A percentile compares a stretch with the other conserved stretches of the same genome.
Conservation (phyloP, 73 alveolate genomes). For the Loxodes magnus region DNA sequence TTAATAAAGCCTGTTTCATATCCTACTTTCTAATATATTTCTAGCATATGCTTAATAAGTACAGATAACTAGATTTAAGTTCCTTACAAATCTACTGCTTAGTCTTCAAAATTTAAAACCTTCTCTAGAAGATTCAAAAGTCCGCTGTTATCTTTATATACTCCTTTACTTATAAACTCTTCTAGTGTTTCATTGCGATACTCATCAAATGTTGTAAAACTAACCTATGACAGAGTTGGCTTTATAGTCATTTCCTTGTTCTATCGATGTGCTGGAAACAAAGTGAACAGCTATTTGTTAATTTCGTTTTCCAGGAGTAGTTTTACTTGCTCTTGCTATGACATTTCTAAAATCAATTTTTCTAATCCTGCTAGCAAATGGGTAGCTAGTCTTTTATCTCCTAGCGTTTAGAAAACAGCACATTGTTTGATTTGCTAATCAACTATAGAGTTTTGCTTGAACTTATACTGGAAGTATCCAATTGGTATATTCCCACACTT, state of each 20-base stretch:
- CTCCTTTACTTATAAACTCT: conserved; percentile 4
- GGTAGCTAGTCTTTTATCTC: conserved; percentile 69
- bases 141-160: conserved; percentile 1
- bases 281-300: neutral
- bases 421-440: conserved; percentile 61
- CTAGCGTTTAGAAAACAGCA: conserved; percentile 57
- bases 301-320: neutral
- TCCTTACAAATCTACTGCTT: neutral
- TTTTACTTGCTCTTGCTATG: too few species aligned
- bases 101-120: neutral
- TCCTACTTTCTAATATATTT: conserved; percentile 32
- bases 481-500: conserved; percentile 44
- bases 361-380: conserved; percentile 55
- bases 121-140: neutral
- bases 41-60: conserved; percentile 3
- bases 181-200: neutral
- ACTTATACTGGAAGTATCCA: conserved; percentile 58
- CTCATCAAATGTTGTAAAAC: neutral
- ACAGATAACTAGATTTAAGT: neutral
- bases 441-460: conserved; percentile 10
- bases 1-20: conserved; percentile 46
- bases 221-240: neutral
- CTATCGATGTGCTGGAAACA: conserved; percentile 6
- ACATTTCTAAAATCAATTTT: neutral
- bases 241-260: neutral